Evolutionary conservation across 2,329 filamentous ascomycete genomes (phyloP), one percentile per base, ranked within the genome.

Genomic region (Simplicillium aogashimaense): DNA sequence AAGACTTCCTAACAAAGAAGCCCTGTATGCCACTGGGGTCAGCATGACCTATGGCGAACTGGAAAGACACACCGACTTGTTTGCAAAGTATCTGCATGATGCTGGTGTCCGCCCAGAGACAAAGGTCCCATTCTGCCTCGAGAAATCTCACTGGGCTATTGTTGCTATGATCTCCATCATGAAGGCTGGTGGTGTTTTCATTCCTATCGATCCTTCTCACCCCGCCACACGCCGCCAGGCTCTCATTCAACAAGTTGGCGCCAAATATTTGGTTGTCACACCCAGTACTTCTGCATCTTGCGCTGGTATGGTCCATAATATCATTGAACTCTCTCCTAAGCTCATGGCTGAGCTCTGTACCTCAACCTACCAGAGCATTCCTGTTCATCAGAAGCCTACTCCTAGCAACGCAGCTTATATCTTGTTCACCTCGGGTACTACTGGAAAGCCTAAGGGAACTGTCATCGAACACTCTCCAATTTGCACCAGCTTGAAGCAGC

Each of bases 131-230:
- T 41, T 56, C 1, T 55, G 53, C 35, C 53, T 57, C 3, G 51
- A 56, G 30, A 57, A 57, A 40, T 56, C 53, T 1, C 49, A 45
- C 13, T 55, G 52, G 54, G 46, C 45, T 3, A 44, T 54, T 4
- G 48, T 57, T 17, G 46, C 53, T 2, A 54, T 56, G 50, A 38
- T 57, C 2, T 50, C 50, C 0, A 33, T 55, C 1, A 43, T 55
- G 33, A 40, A 40, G 29, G 38, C 38, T 14, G 38, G 38, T 6
- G 38, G 31, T 17, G 38, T 20, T 3, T 40, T 40, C 13, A 40
- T 40, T 28, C 33, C 33, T 7, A 16, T 40, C 25, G 38, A 40
- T 20, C 38, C 38, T 3, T 28, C 37, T 28, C 37, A 39, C 16
- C 37, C 37, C 8, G 32, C 32, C n/a, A 33, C 28, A n/a, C 38